Evolutionary conservation across 148 eudicot species (phyloP), one percentile per base, ranked within the genome.

Genomic region (Arctostaphylos glauca): DNA sequence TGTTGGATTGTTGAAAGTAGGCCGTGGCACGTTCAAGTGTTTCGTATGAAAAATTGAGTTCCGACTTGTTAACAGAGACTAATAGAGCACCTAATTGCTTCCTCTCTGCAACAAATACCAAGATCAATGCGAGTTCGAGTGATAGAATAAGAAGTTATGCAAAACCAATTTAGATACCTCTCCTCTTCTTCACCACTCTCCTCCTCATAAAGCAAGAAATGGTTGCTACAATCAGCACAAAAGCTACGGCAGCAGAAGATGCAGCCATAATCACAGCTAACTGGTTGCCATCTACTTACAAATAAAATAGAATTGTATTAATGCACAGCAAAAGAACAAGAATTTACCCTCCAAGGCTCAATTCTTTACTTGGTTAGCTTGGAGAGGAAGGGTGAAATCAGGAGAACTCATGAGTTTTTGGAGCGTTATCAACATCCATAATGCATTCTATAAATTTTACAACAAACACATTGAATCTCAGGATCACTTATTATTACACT

Each of bases 21-120:
- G 83, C 67, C 12, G 94, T 87, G 54, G 94, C 94, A 48, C 73
- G 81, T 66, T 90, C 91, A 10, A 91, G 87, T 16, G 72, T 84
- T 79, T 85, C 87, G 25, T 89, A 86, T 18, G 89, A 77, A 41
- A 84, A 81, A 50, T 85, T 87, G 83, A 88, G 88, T 59, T 86
- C 84, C 8, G 90, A 88, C 38, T 84, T 82, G 64, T 84, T 86
- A 31, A 84, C 85, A 16, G 50, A 74, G 59, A 71, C 59, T 48
- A 77, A 52, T 3, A 89, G 68, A 38, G 85, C 82, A 48, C 89
- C 86, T 15, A 90, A 80, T 76, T 85, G 84, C 84, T 87, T 88
- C 85, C 78, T 88, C 77, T 88, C 92, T 90, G 86, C 88, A 83
- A 80, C 31, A 76, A 68, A 67, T 53, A 19, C 81, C 5, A 50